Base-by-base conservation (phyloP, 2,329 filamentous ascomycete species). In the Fusarium coicis region DNA sequence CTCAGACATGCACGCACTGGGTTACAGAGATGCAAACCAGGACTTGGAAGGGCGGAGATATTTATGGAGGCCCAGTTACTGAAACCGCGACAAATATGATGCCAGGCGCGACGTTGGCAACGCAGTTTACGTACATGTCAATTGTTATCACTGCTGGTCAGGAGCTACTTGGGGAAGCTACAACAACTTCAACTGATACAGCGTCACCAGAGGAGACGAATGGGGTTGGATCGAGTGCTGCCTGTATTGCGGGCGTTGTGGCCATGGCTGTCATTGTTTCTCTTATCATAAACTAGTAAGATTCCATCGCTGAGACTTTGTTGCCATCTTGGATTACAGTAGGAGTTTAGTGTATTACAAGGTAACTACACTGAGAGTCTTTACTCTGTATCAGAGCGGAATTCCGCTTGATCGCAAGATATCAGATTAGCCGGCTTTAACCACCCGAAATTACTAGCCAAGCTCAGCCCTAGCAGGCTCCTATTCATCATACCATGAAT, bases 301-400 rank as follows among this genome's bases (percentile, higher is more conserved):
- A 7, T 1, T 0, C 28, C 15, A n/a, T 18, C 0, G 2, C 4
- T 10, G 5, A 32, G 3, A 2, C 12, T 12, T 18, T 6, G 0
- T 12, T 2, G 0, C 1, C 10, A 12, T 5, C 5, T 7, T 18
- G 3, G 2, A 10, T 50, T 4, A 1, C 7, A 19, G 23, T 26
- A 0, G 7, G 3, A n/a, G 46, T 4, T 15, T 32, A 0, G 15
- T 4, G 19, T 18, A 8, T 49, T 7, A n/a, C 5, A n/a, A 6
- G 21, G 10, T 23, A 9, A 34, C 14, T 19, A 5, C 5, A 34
- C 10, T 23, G 16, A 50, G 16, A 53, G 10, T 7, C 16, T 28
- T 18, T 16, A 16, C 12, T 32, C 32, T 12, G 12, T 16, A 8
- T 10, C 4, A 15, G 23, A 53, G 7, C 18, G 18, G 32, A 16